Conservation (phyloP, 495 filamentous ascomycete genomes). For the Wilcoxina mikolae region DNA sequence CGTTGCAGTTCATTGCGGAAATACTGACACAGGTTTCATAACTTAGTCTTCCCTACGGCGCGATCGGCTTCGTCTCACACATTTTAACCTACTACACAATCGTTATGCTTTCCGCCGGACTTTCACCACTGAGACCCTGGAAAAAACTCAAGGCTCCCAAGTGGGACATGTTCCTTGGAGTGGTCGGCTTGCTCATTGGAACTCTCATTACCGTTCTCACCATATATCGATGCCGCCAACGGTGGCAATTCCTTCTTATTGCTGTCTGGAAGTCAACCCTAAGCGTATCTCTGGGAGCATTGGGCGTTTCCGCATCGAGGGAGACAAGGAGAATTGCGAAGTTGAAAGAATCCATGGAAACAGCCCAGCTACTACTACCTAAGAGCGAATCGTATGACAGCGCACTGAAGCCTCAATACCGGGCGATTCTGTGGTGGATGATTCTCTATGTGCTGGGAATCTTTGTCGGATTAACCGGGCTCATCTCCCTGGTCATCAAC, state of each 20-base stretch:
- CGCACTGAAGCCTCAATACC: too few relatives aligned
- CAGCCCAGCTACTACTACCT: too few relatives aligned
- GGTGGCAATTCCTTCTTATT: background rate
- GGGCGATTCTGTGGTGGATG: background rate
- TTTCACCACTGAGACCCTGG: background rate
- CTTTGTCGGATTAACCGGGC: background rate
- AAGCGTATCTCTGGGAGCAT: background rate
- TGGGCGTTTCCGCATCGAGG: background rate
- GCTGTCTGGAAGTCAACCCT: background rate
- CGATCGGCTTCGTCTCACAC: background rate
- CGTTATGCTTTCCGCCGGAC: background rate
- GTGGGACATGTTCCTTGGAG: background rate
- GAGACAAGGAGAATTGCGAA: too few relatives aligned
- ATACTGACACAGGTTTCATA: background rate
- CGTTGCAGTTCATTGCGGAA: too few relatives aligned
- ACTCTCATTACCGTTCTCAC: background rate
- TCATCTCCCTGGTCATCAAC: background rate
- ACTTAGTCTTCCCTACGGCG: background rate
- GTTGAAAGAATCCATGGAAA: too few relatives aligned
- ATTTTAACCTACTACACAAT: background rate
- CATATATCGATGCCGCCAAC: background rate
- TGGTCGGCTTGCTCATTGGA: background rate
- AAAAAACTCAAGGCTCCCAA: background rate
- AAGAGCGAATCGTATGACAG: background rate
- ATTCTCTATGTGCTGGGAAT: background rate